phyloP scores from a whole-genome alignment of 2,329 filamentous ascomycete genomes.

The Phyllosticta citrichinensis region DNA sequence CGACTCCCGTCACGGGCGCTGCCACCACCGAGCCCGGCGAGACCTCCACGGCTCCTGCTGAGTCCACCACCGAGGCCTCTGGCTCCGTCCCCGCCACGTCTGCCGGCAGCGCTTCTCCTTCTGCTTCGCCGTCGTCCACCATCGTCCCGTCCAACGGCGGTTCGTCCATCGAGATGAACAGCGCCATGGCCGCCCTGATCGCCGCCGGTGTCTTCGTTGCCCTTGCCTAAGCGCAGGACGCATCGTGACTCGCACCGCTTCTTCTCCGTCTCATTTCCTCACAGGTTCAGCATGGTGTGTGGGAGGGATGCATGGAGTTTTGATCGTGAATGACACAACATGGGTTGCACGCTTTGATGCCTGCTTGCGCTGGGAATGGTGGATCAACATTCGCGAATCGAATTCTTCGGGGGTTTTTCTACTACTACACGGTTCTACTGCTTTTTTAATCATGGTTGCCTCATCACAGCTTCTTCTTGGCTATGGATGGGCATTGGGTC shows the following conservation, averaged over 20 bases:
- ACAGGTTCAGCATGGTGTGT: not conserved
- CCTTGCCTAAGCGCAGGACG: not conserved
- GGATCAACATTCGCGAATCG: not conserved
- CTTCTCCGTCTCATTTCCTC: not conserved
- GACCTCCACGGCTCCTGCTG: not conserved
- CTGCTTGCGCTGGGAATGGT: not conserved
- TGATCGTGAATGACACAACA: not conserved
- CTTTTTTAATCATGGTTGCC: not conserved
- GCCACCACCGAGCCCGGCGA: not conserved
- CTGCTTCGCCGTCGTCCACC: constrained; percentile 5
- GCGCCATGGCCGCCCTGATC: constrained; percentile 9
- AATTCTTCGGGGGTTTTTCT: not conserved
- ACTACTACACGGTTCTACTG: not conserved
- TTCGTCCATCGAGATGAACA: not conserved
- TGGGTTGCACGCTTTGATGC: not conserved
- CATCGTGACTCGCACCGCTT: not conserved
- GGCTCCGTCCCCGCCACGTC: not conserved
- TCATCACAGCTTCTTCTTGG: no score
- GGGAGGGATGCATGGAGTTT: not conserved
- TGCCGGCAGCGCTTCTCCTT: not conserved
- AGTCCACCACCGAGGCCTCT: not conserved
- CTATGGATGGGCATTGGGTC: not conserved
- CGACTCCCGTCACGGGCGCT: not conserved
- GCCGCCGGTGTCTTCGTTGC: constrained; percentile 10
- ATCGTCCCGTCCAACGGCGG: constrained; percentile 2